Conservation (phyloP, 2,329 filamentous ascomycete genomes). For the Bertia moriformis region DNA sequence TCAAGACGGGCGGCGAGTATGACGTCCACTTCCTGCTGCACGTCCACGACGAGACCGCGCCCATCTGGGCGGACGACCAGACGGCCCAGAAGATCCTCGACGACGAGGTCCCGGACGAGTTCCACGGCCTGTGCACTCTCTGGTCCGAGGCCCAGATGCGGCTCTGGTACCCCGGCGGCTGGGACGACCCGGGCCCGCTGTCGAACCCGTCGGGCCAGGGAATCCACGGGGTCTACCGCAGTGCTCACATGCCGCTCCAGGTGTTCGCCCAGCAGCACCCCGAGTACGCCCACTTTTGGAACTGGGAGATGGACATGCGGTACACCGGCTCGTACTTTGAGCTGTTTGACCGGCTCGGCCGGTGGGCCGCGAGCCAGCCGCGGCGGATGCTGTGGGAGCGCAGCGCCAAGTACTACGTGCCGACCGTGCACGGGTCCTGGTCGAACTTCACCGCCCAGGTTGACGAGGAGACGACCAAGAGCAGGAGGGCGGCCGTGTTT, state of each 20-base stretch:
- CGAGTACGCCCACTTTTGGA: slow-evolving; percentile 72
- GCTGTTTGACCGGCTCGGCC: slow-evolving; percentile 49
- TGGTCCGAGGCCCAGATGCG: slow-evolving; percentile 60
- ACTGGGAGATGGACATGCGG: slow-evolving; percentile 74
- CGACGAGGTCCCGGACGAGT: slow-evolving; percentile 53
- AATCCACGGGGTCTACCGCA: slow-evolving; percentile 57
- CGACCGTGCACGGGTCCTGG: slow-evolving; percentile 54
- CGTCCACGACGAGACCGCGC: slow-evolving; percentile 41
- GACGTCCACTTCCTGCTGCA: slow-evolving; percentile 69
- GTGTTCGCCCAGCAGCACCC: slow-evolving; percentile 64
- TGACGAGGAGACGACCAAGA: slow-evolving; percentile 38
- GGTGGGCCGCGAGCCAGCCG: slow-evolving; percentile 53
- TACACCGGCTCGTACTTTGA: slow-evolving; percentile 73
- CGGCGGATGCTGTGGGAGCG: slow-evolving; percentile 63
- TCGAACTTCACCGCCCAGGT: slow-evolving; percentile 57
- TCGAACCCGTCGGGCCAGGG: slow-evolving; percentile 38
- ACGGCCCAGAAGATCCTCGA: slow-evolving; percentile 37
- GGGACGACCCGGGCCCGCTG: slow-evolving; percentile 45
- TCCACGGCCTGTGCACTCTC: slow-evolving; percentile 56
- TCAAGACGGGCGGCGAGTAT: slow-evolving; percentile 68
- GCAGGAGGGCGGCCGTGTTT: slow-evolving; percentile 44
- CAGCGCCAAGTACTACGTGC: slow-evolving; percentile 60
- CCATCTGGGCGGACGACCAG: slow-evolving; percentile 60
- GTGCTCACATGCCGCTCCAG: slow-evolving; percentile 53
- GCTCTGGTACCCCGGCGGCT: slow-evolving; percentile 57